Evolutionary conservation across 2,329 filamentous ascomycete species (phyloP).

Genomic region (Exophiala bonariae): DNA sequence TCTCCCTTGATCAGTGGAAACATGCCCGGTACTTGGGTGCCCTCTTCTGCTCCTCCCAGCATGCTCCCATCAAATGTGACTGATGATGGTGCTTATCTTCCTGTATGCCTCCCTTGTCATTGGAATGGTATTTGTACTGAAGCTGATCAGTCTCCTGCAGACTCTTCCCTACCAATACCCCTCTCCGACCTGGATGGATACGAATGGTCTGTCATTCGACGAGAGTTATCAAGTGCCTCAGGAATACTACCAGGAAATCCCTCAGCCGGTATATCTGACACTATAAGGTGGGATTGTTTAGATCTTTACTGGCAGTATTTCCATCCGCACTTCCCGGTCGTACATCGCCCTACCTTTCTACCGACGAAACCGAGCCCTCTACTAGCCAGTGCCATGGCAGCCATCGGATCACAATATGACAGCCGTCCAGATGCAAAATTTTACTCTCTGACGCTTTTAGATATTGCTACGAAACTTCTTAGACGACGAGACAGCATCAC

Average conservation of each 20-base stretch:
- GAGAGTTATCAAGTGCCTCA: conserved; percentile 37
- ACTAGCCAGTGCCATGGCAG: conserved; percentile 36
- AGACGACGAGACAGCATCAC: conserved; percentile 33
- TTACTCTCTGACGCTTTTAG: conserved; percentile 35
- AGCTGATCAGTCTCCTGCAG: conserved; percentile 33
- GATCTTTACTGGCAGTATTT: conserved; percentile 39
- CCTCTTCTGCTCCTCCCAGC: conserved; percentile 26
- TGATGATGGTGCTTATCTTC: conserved; percentile 27
- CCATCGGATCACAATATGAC: conserved; percentile 39
- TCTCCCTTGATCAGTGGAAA: conserved; percentile 26
- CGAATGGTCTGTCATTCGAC: conserved; percentile 39
- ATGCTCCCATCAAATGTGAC: conserved; percentile 26
- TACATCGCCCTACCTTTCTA: conserved; percentile 35
- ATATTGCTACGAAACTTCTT: conserved; percentile 35
- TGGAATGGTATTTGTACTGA: conserved; percentile 27
- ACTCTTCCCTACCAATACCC: conserved; percentile 39
- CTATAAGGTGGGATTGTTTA: conserved; percentile 38
- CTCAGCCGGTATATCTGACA: conserved; percentile 38
- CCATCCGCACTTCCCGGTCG: conserved; percentile 36
- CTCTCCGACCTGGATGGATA: conserved; percentile 40
- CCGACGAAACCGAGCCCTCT: conserved; percentile 34
- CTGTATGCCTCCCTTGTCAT: conserved; percentile 27
- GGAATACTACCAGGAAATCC: conserved; percentile 33
- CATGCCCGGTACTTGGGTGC: conserved; percentile 25
- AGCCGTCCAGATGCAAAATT: conserved; percentile 34